These are phyloP conservation scores for Thelephora aurantiotincta DNA, from an alignment of 768 basidiomycete species.

Conservation along the genomic window DNA sequence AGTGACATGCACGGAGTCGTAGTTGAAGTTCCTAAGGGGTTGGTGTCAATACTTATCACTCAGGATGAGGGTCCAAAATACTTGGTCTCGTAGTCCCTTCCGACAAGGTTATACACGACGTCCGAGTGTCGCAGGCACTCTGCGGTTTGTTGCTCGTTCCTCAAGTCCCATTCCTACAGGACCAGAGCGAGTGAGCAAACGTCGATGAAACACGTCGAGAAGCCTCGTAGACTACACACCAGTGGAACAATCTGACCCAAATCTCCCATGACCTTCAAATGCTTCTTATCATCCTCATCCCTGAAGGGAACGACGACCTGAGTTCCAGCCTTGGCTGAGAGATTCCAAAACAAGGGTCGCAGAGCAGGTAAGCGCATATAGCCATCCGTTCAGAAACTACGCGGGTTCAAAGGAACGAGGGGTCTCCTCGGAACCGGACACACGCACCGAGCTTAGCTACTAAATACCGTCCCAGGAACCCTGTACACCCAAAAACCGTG, in stretches of 20 bases:
- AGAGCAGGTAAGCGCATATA: neutral
- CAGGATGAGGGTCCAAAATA: conserved; percentile 22
- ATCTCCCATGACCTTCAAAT: conserved; percentile 89
- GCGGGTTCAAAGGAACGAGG: neutral
- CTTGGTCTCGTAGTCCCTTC: conserved; percentile 94
- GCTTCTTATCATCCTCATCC: conserved; percentile 84
- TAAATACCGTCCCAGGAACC: conserved; percentile 89
- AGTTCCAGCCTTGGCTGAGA: conserved; percentile 73
- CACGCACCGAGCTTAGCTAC: conserved; percentile 81
- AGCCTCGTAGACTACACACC: conserved; percentile 30
- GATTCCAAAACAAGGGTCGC: conserved; percentile 1
- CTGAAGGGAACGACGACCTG: conserved; percentile 93
- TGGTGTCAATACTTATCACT: neutral
- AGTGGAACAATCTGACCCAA: conserved; percentile 91
- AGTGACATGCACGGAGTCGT: conserved; percentile 61
- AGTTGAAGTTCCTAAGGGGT: conserved; percentile 72
- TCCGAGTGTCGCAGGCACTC: conserved; percentile 93
- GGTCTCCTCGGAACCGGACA: neutral
- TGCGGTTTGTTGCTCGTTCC: conserved; percentile 80
- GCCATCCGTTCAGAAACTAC: neutral
- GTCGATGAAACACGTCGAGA: conserved; percentile 7
- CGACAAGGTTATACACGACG: conserved; percentile 91
- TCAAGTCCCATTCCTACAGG: conserved; percentile 85
- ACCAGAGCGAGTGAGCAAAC: conserved; percentile 8
- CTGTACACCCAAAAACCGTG: conserved; percentile 95